Conservation (phyloP, 2,329 filamentous ascomycete species). For the Colletotrichum lini region DNA sequence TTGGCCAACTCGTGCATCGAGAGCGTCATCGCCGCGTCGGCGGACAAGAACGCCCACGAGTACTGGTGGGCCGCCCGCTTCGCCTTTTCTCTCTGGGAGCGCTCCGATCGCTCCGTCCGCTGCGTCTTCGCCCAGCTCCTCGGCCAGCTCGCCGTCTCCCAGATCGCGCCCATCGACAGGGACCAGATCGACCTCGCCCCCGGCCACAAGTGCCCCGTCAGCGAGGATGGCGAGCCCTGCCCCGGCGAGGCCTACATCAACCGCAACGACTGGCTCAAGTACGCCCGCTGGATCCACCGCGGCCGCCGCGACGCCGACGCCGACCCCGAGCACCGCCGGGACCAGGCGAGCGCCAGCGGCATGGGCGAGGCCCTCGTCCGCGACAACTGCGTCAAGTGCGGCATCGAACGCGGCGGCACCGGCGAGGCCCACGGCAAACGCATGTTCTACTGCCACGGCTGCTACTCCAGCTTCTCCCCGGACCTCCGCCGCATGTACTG, state of each 20-base stretch:
- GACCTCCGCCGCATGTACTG: slow-evolving; percentile 34
- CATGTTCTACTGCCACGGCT: slow-evolving; percentile 33
- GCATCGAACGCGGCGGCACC: neutral
- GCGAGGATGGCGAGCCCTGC: neutral
- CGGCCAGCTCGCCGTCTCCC: slow-evolving; percentile 13
- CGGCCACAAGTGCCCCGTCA: neutral
- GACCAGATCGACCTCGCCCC: neutral
- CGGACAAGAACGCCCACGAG: slow-evolving; percentile 16
- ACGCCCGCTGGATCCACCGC: slow-evolving; percentile 31
- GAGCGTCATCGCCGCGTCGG: slow-evolving; percentile 14
- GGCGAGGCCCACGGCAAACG: neutral
- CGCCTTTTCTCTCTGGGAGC: slow-evolving; percentile 36
- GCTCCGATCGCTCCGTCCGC: slow-evolving; percentile 23
- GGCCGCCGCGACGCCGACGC: slow-evolving; percentile 30
- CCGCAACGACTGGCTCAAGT: slow-evolving; percentile 27
- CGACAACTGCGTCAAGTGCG: slow-evolving; percentile 13
- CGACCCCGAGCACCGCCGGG: neutral
- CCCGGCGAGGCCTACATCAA: slow-evolving; percentile 3
- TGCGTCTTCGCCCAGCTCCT: slow-evolving; percentile 39
- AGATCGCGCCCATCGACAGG: neutral
- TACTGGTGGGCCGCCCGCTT: slow-evolving; percentile 37
- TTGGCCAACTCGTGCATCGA: slow-evolving; percentile 37
- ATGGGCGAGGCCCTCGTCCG: neutral
- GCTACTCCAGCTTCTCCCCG: slow-evolving; percentile 18
- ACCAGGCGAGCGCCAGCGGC: neutral